Percentiles rank a stretch among this genome's conserved stretches.
phyloP scores from a whole-genome alignment of 768 basidiomycete genomes.

The Amanita pseudoporphyria region DNA sequence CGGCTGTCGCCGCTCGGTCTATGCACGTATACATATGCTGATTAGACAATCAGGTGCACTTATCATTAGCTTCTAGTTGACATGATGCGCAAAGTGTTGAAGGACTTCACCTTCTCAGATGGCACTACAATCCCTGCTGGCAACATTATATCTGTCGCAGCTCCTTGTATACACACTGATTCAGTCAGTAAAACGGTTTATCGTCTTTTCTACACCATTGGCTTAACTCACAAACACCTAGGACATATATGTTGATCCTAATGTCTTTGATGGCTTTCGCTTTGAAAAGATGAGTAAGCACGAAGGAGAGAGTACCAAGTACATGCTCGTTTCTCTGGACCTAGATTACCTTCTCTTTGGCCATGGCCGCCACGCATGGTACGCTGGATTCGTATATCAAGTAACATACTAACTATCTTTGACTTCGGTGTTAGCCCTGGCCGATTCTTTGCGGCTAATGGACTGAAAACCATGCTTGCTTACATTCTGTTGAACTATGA shows the following conservation, averaged over 20 bases:
- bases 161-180: slow-evolving; percentile 9
- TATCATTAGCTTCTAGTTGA: slow-evolving; percentile 7
- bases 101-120: slow-evolving; percentile 28
- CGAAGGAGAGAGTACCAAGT: slow-evolving; percentile 18
- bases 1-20: slow-evolving; percentile 18
- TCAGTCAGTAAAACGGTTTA: neutral
- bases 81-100: slow-evolving; percentile 22
- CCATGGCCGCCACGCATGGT: slow-evolving; percentile 16
- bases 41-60: neutral
- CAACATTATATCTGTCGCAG: slow-evolving; percentile 10
- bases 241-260: slow-evolving; percentile 24
- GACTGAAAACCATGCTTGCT: slow-evolving; percentile 23
- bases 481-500: slow-evolving; percentile 25
- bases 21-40: slow-evolving; percentile 12
- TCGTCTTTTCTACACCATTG: neutral
- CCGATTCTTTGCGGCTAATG: slow-evolving; percentile 26
- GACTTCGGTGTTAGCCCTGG: slow-evolving; percentile 17
- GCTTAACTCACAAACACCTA: neutral
- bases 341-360: slow-evolving; percentile 26
- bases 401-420: neutral
- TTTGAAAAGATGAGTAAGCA: slow-evolving; percentile 27
- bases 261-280: slow-evolving; percentile 31
- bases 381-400: neutral
- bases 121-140: slow-evolving; percentile 19
- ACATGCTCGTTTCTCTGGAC: slow-evolving; percentile 22